Evolutionary conservation across 108 stramenopile species (phyloP), one percentile per base, ranked within the genome.

Genomic region (Chaetoceros muelleri): DNA sequence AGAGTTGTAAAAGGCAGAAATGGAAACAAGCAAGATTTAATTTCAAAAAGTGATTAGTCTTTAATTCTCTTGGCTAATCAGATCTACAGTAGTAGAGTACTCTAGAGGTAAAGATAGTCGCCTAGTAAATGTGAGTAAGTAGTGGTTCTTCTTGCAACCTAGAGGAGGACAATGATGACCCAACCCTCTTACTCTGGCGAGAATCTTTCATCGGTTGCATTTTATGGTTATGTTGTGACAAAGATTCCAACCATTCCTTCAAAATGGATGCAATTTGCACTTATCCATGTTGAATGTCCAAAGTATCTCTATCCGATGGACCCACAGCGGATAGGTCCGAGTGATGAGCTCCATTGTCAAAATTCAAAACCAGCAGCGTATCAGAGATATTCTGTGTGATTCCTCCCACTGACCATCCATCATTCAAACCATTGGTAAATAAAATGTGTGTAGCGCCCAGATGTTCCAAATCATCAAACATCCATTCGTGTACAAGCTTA

Each of bases 341-440:
- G 58, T 87, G 85, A 67, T 91, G 89, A 8, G 89, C 89, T 3
- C 89, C 89, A 61, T 82, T 82, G 29, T 74, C 73, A 34, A 91
- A 81, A 57, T 91, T 91, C 47, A 91, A 19, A 2, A 70, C 80
- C 8, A 74, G 27, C 13, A 91, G 48, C 20, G 69, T 62, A 46
- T 78, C 74, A 20, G 73, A 70, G 34, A 76, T 30, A 27, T 66
- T 65, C 52, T 75, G 57, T 44, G 50, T 13, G 28, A 70, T 57
- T 3, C 64, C 64, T 27, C 73, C 78, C 20, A 71, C 73, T 7
- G 52, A 53, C 82, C 82, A 84, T 46, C 71, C 74, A 48, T 82
- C 78, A 25, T 81, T 71, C 58, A 87, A 60, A 2, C 85, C 83
- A 48, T 71, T 69, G 47, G 81, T 79, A 67, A 90, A 90, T 28